Evolutionary conservation across 148 eudicot genomes (phyloP).

Genomic region (Chenopodium formosanum): DNA sequence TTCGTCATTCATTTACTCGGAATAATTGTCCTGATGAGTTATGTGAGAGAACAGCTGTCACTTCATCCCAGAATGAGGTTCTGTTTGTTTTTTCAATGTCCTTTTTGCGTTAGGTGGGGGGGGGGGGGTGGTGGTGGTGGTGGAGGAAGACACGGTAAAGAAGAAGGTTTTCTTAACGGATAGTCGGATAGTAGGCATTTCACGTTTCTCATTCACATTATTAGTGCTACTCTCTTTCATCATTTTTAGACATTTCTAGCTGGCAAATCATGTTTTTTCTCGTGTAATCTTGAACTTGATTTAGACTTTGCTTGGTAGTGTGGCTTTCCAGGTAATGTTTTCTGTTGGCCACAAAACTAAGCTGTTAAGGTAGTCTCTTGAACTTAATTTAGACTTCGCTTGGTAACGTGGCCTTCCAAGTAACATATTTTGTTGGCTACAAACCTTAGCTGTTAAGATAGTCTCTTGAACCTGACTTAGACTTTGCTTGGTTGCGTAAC

Average conservation of each 20-base stretch:
- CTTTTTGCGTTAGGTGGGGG: not conserved
- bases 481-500: not conserved
- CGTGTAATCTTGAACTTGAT: not conserved
- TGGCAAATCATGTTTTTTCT: not conserved
- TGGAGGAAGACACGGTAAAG: not conserved
- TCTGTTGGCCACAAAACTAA: not conserved
- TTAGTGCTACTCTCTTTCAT: not conserved
- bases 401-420: not conserved
- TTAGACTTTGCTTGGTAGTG: not conserved
- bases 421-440: not conserved
- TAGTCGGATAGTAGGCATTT: too few relatives aligned
- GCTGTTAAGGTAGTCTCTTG: not conserved
- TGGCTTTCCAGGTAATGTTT: not conserved
- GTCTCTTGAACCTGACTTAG: not conserved
- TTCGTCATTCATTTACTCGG: not conserved
- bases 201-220: too few relatives aligned
- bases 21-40: not conserved
- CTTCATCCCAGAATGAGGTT: not conserved
- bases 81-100: not conserved
- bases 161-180: not conserved
- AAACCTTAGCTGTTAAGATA: not conserved
- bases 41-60: not conserved
- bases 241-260: not conserved
- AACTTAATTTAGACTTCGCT: not conserved
- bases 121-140: not conserved